Evolutionary conservation across 805 yeast genomes (phyloP).

Genomic region (Pichia cephalocereana): DNA sequence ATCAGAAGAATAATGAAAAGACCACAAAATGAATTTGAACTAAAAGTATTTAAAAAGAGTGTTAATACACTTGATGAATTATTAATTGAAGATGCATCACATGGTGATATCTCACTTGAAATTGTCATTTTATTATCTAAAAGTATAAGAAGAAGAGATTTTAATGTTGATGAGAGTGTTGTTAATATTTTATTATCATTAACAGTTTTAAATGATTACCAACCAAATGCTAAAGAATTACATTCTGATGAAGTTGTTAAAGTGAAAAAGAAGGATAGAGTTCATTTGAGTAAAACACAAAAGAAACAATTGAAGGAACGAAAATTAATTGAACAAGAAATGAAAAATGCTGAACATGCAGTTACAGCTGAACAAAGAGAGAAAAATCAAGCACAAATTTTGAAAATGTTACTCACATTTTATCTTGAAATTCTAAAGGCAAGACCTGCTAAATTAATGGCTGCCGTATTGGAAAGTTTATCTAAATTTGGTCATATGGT

Average conservation of each 20-base stretch:
- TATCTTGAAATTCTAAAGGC: constrained; percentile 71
- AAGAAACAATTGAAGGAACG: constrained; percentile 80
- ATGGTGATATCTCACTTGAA: constrained; percentile 75
- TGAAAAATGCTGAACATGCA: constrained; percentile 78
- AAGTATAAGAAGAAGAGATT: constrained; percentile 64
- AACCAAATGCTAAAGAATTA: constrained; percentile 46
- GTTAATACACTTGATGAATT: constrained; percentile 58
- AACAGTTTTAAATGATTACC: constrained; percentile 58
- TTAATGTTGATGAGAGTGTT: constrained; percentile 75
- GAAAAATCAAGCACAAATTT: constrained; percentile 71
- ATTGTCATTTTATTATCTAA: constrained; percentile 59
- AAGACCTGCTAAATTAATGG: constrained; percentile 58
- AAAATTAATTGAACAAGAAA: constrained; percentile 80
- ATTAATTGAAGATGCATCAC: constrained; percentile 65
- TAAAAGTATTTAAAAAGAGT: constrained; percentile 46
- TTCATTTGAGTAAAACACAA: constrained; percentile 85
- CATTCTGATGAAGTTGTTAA: constrained; percentile 38
- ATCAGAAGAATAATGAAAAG: constrained; percentile 58
- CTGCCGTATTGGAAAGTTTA: constrained; percentile 83
- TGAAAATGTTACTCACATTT: constrained; percentile 60
- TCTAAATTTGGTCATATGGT: constrained; percentile 88
- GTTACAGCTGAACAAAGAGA: constrained; percentile 85
- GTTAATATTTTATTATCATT: constrained; percentile 64
- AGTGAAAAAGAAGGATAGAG: constrained; percentile 76
- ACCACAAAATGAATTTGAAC: constrained; percentile 40